These are phyloP conservation scores for Canavalia gladiata DNA, from an alignment of 306 rosid genomes.

Conservation along the genomic window DNA sequence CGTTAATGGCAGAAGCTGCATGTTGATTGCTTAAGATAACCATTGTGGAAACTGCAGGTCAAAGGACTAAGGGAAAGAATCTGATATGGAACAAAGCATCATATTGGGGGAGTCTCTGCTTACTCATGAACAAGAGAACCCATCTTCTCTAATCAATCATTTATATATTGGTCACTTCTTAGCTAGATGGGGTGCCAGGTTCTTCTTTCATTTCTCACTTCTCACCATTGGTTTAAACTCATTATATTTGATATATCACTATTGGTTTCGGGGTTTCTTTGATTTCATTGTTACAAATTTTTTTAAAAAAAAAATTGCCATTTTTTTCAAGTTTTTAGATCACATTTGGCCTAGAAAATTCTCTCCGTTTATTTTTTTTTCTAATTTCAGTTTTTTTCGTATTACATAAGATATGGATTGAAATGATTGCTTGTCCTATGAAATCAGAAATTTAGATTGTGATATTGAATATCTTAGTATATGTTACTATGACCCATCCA, in stretches of 20 bases:
- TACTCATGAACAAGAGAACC: conserved; percentile 44
- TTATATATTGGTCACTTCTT: conserved; percentile 75
- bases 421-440: conserved; percentile 4
- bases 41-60: background rate
- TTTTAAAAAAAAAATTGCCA: background rate
- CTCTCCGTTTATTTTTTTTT: background rate
- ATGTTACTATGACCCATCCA: background rate
- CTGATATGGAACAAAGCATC: conserved; percentile 48
- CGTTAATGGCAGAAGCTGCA: background rate
- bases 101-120: conserved; percentile 50
- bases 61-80: conserved; percentile 2
- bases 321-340: background rate
- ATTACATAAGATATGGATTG: background rate
- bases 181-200: conserved; percentile 93
- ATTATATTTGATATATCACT: background rate
- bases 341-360: background rate
- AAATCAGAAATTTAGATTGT: conserved; percentile 32
- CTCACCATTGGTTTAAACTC: background rate
- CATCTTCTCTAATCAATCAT: conserved; percentile 58
- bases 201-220: conserved; percentile 18
- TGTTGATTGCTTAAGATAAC: conserved; percentile 17
- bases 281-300: conserved; percentile 6
- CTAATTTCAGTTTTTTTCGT: too few relatives aligned
- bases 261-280: background rate
- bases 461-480: background rate